Evolutionary conservation across 441 rosid species (phyloP).

Genomic region (California macrophylla): DNA sequence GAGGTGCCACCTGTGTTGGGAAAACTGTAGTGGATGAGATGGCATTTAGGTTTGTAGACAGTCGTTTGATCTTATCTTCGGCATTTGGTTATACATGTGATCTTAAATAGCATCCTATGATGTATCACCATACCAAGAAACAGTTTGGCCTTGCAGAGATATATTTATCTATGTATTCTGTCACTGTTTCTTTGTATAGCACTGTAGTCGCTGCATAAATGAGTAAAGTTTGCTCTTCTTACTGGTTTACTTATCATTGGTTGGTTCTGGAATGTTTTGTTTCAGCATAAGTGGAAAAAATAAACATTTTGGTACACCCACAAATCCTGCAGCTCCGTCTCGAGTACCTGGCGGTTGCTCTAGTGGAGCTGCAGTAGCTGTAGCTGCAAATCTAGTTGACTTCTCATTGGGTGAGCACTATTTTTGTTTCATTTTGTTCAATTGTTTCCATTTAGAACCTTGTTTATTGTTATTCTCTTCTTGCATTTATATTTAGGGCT

Average conservation of each 20-base stretch:
- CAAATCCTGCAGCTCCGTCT: conserved; percentile 50
- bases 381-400: conserved; percentile 53
- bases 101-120: conserved; percentile 1
- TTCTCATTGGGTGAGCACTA: conserved; percentile 46
- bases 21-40: conserved; percentile 86
- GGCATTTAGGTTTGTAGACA: conserved; percentile 49
- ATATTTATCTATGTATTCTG: background rate
- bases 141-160: background rate
- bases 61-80: background rate
- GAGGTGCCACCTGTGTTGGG: conserved; percentile 92
- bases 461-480: background rate
- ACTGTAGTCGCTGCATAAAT: background rate
- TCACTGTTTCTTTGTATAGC: background rate
- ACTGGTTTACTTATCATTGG: background rate
- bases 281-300: conserved; percentile 58
- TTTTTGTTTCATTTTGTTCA: background rate
- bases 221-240: background rate
- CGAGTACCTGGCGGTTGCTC: conserved; percentile 60
- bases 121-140: background rate
- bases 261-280: conserved; percentile 22
- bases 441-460: background rate
- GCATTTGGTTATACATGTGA: background rate
- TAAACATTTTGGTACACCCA: too few species aligned
- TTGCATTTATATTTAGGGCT: background rate
- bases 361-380: conserved; percentile 67